These are phyloP conservation scores for Albatrellus ellisii DNA, from an alignment of 768 basidiomycete genomes.

Conservation along the genomic window DNA sequence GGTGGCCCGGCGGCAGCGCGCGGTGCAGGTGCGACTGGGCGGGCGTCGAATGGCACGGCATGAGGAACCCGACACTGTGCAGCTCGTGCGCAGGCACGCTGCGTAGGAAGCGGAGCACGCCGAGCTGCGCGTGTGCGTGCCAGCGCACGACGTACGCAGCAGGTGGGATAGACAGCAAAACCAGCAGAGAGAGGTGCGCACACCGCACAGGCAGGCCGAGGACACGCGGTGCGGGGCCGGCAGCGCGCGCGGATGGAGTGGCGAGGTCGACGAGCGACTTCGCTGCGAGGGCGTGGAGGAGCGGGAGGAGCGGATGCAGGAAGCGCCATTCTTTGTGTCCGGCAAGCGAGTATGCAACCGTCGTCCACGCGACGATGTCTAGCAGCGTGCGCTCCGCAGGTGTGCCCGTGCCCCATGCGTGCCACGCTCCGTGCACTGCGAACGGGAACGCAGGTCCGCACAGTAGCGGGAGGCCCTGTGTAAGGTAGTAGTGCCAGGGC, in stretches of 20 bases:
- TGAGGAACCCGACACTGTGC: constrained; percentile 59
- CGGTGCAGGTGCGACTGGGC: constrained; percentile 83
- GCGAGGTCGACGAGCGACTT: constrained; percentile 44
- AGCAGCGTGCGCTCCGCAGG: constrained; percentile 37
- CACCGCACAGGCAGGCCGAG: constrained; percentile 20
- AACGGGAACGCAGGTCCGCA: constrained; percentile 67
- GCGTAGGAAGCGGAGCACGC: constrained; percentile 58
- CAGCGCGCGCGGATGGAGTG: constrained; percentile 4
- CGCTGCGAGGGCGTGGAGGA: constrained; percentile 69
- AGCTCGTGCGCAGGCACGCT: constrained; percentile 36
- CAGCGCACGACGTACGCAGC: constrained; percentile 59
- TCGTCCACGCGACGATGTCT: constrained; percentile 43
- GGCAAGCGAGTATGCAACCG: constrained; percentile 58
- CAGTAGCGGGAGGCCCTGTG: constrained; percentile 76
- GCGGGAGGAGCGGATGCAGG: constrained; percentile 80
- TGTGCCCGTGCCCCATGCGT: no score
- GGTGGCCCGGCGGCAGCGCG: constrained; percentile 27
- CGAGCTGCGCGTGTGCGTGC: constrained; percentile 73
- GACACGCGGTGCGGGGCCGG: neutral
- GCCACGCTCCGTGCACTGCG: constrained; percentile 46
- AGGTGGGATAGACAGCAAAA: constrained; percentile 42
- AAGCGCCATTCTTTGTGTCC: constrained; percentile 99
- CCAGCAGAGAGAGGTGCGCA: constrained; percentile 28
- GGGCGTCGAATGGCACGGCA: constrained; percentile 97
- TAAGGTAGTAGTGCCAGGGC: constrained; percentile 81